phyloP scores from a whole-genome alignment of 2,329 filamentous ascomycete species.

The Fusarium sp. region DNA sequence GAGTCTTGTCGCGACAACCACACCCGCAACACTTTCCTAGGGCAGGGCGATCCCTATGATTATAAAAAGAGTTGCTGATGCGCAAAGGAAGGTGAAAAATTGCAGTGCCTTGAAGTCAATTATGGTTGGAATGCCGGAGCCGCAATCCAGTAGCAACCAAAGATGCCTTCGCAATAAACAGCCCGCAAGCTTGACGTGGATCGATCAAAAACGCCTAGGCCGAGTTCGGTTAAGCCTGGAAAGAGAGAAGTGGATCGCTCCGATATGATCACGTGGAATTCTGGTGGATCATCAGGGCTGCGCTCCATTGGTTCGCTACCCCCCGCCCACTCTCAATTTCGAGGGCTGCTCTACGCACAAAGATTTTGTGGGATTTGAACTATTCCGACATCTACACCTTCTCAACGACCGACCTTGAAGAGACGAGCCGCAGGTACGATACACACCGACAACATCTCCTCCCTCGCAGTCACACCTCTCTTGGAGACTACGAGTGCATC shows the following conservation, averaged over 20 bases:
- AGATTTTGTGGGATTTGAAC: slow-evolving; percentile 53
- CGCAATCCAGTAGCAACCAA: slow-evolving; percentile 39
- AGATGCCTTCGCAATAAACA: slow-evolving; percentile 41
- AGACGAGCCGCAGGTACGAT: slow-evolving; percentile 56
- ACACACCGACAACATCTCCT: slow-evolving; percentile 37
- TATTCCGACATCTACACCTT: slow-evolving; percentile 50
- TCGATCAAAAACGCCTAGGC: slow-evolving; percentile 33
- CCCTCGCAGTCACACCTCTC: slow-evolving; percentile 27
- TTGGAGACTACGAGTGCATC: slow-evolving; percentile 37
- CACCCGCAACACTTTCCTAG: slow-evolving; percentile 18
- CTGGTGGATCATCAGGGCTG: slow-evolving; percentile 1
- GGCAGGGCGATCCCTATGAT: slow-evolving; percentile 13
- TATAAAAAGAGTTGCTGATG: slow-evolving; percentile 22
- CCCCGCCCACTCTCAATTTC: slow-evolving; percentile 46
- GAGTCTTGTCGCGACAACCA: slow-evolving; percentile 26
- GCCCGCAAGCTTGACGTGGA: slow-evolving; percentile 35
- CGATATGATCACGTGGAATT: slow-evolving; percentile 42
- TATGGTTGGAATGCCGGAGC: slow-evolving; percentile 38
- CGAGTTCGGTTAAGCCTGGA: slow-evolving; percentile 33
- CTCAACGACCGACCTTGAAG: slow-evolving; percentile 52
- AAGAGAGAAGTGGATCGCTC: slow-evolving; percentile 13
- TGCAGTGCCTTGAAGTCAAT: slow-evolving; percentile 25
- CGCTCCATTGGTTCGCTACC: slow-evolving; percentile 51
- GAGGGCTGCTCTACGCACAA: slow-evolving; percentile 55
- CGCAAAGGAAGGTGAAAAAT: slow-evolving; percentile 30